phyloP scores from a whole-genome alignment of 2,329 filamentous ascomycete species.

The Claviceps digitariae region DNA sequence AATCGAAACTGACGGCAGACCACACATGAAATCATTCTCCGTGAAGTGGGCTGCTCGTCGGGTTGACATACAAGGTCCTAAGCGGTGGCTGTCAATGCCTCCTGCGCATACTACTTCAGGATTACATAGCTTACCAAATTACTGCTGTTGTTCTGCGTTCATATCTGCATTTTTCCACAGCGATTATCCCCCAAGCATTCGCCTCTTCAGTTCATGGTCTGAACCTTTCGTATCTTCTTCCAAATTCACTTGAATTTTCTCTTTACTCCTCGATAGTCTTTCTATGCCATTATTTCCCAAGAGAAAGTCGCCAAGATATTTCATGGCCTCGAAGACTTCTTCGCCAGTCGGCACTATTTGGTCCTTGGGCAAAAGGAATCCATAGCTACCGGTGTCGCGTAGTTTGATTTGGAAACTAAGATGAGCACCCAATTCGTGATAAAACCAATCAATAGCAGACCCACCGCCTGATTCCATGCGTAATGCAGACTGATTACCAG shows the following conservation, averaged over 20 bases:
- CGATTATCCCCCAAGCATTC: constrained; percentile 15
- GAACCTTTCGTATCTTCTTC: constrained; percentile 8
- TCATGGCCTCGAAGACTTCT: constrained; percentile 70
- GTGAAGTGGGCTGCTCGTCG: background rate
- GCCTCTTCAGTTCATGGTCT: constrained; percentile 18
- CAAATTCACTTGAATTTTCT: no score
- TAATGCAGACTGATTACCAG: constrained; percentile 14
- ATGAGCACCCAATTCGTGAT: constrained; percentile 67
- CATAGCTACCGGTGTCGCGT: constrained; percentile 84
- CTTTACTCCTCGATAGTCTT: constrained; percentile 15
- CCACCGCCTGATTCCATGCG: constrained; percentile 66
- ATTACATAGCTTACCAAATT: background rate
- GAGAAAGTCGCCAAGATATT: constrained; percentile 73
- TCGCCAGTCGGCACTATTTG: constrained; percentile 82
- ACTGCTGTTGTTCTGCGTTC: background rate
- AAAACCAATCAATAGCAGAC: constrained; percentile 89
- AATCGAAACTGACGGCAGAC: background rate
- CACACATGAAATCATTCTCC: background rate
- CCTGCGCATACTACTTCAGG: background rate
- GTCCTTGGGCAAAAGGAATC: constrained; percentile 76
- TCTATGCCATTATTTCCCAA: constrained; percentile 57
- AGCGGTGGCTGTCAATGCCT: background rate
- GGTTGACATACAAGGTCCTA: background rate
- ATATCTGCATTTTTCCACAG: background rate
- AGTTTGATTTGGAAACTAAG: constrained; percentile 93